Evolutionary conservation across 2,329 filamentous ascomycete species (phyloP).

Genomic region (Microdochium bolleyi): DNA sequence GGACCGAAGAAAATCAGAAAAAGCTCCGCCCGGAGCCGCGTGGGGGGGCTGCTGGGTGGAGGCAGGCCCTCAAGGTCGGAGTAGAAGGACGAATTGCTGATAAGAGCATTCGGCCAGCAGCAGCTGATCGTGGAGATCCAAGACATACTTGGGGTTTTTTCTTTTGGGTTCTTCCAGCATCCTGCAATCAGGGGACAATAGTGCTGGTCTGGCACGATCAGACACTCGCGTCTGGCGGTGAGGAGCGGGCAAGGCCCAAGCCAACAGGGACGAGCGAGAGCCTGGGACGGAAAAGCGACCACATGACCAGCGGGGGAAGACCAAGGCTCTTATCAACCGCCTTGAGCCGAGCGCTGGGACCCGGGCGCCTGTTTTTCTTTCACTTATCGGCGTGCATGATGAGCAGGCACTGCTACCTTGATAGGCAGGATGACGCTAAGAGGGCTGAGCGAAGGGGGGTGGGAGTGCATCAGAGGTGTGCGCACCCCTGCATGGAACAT

Average conservation of each 20-base stretch:
- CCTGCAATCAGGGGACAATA: too few species aligned
- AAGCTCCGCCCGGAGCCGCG: neutral
- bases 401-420: neutral
- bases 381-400: neutral
- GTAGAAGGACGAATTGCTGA: too few species aligned
- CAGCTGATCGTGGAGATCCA: too few species aligned
- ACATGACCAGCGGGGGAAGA: neutral
- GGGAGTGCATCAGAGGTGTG: neutral
- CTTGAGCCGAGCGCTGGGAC: neutral
- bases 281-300: neutral
- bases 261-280: too few species aligned
- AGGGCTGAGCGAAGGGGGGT: neutral
- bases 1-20: neutral
- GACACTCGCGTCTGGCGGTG: too few species aligned
- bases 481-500: neutral
- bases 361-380: neutral
- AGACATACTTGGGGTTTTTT: too few species aligned
- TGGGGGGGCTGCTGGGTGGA: neutral
- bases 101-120: too few species aligned
- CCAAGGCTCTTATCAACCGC: neutral
- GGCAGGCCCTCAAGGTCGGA: neutral
- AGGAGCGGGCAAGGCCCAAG: too few species aligned
- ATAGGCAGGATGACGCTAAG: neutral
- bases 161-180: too few species aligned
- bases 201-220: too few species aligned